Evolutionary conservation across 1,284 basidiomycete genomes (phyloP), one percentile per base, ranked within the genome.

Genomic region (Termitomyces sp.): DNA sequence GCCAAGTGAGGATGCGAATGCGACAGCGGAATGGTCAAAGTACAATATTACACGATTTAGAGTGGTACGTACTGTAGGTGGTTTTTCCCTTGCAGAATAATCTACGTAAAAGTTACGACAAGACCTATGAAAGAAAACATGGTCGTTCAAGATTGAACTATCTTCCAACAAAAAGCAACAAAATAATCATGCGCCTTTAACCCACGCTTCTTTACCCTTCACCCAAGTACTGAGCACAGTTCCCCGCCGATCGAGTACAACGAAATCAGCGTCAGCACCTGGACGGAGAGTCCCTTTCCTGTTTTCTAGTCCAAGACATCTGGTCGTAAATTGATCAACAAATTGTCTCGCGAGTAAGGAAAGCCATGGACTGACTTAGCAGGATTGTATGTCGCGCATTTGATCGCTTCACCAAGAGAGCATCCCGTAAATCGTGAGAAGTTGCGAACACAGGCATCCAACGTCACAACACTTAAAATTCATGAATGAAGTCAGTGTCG

Each of bases 381-480:
- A 7, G 93, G 89, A 61, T 90, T 89, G 63, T 78, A 81, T 0
- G 90, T 93, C 18, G 88, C 91, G 63, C 91, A 93, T 57, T 84
- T 83, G 65, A 95, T 83, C 11, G 93, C 88, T 65, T 92, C 81
- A 24, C 87, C 84, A 11, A 96, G 71, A 19, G 90, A 83, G 62
- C 90, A 88, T 11, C 84, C 85, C 0, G 92, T 92, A 68, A 91
- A 96, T 33, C 75, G 73, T 19, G 84, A 78, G 61, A 96, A 88
- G 69, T 95, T 95, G 49, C 85, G 81, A 33, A 95, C 82, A 63
- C 89, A 94, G 63, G 84, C 86, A 68, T 90, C 86, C 55, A 93
- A 69, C 1, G 89, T 87, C 39, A 93, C 80, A 37, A 91, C 88
- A 59, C 87, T 89, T 47, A 57, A 45, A 50, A 45, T 24, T 54